Base-by-base conservation (phyloP, 495 filamentous ascomycete genomes). In the Parachaetomium inaequale region DNA sequence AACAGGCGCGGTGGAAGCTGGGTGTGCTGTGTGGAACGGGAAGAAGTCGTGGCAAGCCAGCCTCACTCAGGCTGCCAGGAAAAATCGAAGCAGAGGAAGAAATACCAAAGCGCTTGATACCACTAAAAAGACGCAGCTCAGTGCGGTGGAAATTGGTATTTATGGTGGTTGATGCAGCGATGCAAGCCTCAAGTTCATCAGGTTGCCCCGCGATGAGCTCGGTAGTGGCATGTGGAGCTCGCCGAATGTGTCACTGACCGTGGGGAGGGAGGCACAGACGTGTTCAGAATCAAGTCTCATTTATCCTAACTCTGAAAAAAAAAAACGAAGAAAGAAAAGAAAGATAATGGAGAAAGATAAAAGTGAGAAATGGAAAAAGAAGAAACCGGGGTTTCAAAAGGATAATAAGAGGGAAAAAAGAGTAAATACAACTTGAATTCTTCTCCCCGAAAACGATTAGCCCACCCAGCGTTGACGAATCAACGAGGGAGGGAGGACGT, bases 241-340 rank as follows among this genome's bases (percentile, higher is more conserved):
- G 52, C 74, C 71, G 75, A 52, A 75, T 77, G 75, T 74, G 70
- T 76, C 71, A 75, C 67, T 61, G 61, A 31, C 64, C 55, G 59
- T 40, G 42, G 29, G 58, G 32, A 43, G 47, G 28, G 29, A n/a
- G n/a, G n/a, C n/a, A n/a, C n/a, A n/a, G n/a, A n/a, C n/a, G n/a
- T n/a, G n/a, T n/a, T n/a, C n/a, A n/a, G n/a, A n/a, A n/a, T n/a
- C n/a, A n/a, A n/a, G n/a, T n/a, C n/a, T n/a, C n/a, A n/a, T n/a
- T n/a, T n/a, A n/a, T n/a, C n/a, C n/a, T n/a, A n/a, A n/a, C n/a
- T n/a, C n/a, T n/a, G n/a, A n/a, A n/a, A n/a, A n/a, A n/a, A n/a
- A n/a, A n/a, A n/a, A n/a, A n/a, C n/a, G n/a, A n/a, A n/a, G n/a
- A n/a, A n/a, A n/a, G n/a, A n/a, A n/a, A n/a, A n/a, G n/a, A n/a